These are phyloP conservation scores for Pythium rishiriense DNA, from an alignment of 352 stramenopile genomes.

Conservation along the genomic window DNA sequence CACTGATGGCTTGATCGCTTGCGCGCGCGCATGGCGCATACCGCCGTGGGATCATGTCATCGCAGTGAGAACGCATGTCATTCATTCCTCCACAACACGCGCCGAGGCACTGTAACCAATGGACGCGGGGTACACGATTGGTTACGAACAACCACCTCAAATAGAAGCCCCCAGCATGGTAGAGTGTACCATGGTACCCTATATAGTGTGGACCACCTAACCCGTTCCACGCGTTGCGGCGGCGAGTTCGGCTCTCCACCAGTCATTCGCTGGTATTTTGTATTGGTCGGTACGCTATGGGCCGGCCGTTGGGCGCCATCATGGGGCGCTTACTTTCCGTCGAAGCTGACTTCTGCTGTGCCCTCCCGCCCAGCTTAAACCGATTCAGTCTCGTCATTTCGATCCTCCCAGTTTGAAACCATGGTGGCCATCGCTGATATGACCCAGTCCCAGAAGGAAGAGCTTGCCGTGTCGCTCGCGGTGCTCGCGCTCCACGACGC, in stretches of 20 bases:
- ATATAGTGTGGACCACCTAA: slow-evolving; percentile 30
- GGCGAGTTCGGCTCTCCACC: slow-evolving; percentile 50
- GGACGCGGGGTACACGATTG: neutral
- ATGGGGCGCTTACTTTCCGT: slow-evolving; percentile 27
- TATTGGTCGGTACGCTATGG: slow-evolving; percentile 15
- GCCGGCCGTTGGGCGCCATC: neutral
- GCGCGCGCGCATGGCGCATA: neutral
- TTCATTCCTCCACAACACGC: neutral
- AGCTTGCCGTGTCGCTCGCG: slow-evolving; percentile 83
- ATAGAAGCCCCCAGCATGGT: slow-evolving; percentile 3
- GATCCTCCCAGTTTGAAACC: slow-evolving; percentile 57
- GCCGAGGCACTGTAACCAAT: neutral
- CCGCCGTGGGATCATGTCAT: slow-evolving; percentile 15
- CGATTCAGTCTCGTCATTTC: slow-evolving; percentile 78
- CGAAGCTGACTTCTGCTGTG: slow-evolving; percentile 76
- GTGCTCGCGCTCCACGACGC: slow-evolving; percentile 80
- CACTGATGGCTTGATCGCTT: neutral
- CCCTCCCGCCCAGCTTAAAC: slow-evolving; percentile 68
- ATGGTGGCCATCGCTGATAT: slow-evolving; percentile 81
- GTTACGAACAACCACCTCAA: too few relatives aligned
- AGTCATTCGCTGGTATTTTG: slow-evolving; percentile 63
- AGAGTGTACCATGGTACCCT: neutral
- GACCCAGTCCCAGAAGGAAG: slow-evolving; percentile 81
- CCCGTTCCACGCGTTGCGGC: too few relatives aligned
- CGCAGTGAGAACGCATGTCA: neutral